These are phyloP conservation scores for Arthrinium puccinioides DNA, from an alignment of 2,329 filamentous ascomycete species.

Conservation along the genomic window DNA sequence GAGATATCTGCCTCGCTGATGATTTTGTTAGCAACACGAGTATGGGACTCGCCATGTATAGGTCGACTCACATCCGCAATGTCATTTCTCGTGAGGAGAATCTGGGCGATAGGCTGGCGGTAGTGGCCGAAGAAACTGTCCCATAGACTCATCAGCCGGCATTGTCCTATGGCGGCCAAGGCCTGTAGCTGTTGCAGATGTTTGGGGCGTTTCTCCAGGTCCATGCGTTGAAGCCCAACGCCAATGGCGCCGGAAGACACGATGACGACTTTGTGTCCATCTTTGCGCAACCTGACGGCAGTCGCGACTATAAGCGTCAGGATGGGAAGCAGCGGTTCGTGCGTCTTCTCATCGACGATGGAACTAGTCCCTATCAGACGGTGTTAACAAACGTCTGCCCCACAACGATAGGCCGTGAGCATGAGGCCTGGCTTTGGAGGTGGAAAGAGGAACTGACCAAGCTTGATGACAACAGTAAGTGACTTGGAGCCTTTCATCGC, in stretches of 20 bases:
- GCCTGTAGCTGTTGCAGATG: conserved; percentile 88
- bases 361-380: conserved; percentile 77
- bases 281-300: conserved; percentile 74
- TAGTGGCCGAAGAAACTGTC: conserved; percentile 86
- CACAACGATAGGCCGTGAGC: no score
- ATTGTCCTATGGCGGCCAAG: conserved; percentile 92
- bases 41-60: background rate
- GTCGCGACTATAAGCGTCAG: conserved; percentile 92
- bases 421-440: no score
- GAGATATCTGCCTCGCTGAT: conserved; percentile 77
- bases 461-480: conserved; percentile 78
- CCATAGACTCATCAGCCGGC: conserved; percentile 90
- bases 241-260: conserved; percentile 97
- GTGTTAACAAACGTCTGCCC: no score
- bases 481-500: conserved; percentile 60
- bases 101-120: conserved; percentile 86
- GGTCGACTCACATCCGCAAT: conserved; percentile 71
- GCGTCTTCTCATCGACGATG: conserved; percentile 94
- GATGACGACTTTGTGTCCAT: conserved; percentile 91
- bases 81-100: conserved; percentile 88
- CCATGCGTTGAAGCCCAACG: conserved; percentile 84
- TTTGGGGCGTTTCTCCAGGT: conserved; percentile 80
- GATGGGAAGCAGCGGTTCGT: conserved; percentile 87
- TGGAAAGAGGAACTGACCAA: conserved; percentile 51
- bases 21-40: conserved; percentile 15